Evolutionary conservation across 768 basidiomycete species (phyloP), one percentile per base, ranked within the genome.

Genomic region (Pleurotus djamor): DNA sequence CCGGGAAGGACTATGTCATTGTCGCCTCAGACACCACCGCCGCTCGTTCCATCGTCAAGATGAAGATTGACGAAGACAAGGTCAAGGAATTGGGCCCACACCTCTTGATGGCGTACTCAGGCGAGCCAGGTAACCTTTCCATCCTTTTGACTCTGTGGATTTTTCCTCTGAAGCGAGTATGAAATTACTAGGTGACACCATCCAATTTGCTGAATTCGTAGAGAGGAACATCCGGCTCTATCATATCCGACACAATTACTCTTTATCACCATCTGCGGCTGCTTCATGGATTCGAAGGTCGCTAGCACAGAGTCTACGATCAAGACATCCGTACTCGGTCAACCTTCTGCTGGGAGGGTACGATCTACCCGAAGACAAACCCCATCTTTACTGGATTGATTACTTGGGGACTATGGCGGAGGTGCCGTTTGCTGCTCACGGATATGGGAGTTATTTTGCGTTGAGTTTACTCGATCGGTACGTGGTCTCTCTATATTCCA

Each of bases 31-130:
- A 98, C 74, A 94, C 89, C 6, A 92, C 88, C 13, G 86, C 94
- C 6, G 86, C 89, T 3, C 83, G 93, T 65, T 97, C 94, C 35
- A 93, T 99, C 74, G 88, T 98, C 70, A 96, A 95, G 77, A 97
- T 98, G 94, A 97, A 98, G 79, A 71, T 82, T 41, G 94, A 97
- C 74, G 92, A 93, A 76, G 96, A 98, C 81, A 98, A 98, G 79
- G 93, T 96, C 80, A 94, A 95, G 74, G 81, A 83, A 28, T 82
- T 99, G 45, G 88, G 92, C 62, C 88, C 94, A 28, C 93, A 97
- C 72, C 78, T 98, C 36, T 83, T 96, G 69, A 96, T 99, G 94
- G 88, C 94, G 0, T 94, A 89, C 73, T 92, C 92, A 63, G 96
- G 96, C 63, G 95, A 97, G 72, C 92, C 95, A 75, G 94, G 94